phyloP scores from a whole-genome alignment of 2,329 filamentous ascomycete genomes.

The Colletotrichum sp. region DNA sequence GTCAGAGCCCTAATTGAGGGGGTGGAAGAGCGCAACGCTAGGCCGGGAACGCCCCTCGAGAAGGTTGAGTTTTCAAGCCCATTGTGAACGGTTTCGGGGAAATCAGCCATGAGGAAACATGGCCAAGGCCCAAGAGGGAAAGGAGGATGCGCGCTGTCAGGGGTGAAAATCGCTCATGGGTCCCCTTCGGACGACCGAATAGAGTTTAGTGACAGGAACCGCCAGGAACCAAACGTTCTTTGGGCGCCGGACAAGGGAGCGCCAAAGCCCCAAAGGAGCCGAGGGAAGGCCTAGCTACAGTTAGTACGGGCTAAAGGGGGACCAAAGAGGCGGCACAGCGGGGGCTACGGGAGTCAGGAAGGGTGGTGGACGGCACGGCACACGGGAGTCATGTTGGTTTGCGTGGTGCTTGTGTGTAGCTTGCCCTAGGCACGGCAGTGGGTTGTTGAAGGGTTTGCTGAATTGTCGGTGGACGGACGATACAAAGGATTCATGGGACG shows the following conservation, averaged over 20 bases:
- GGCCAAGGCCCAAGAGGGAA: constrained; percentile 6
- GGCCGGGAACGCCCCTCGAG: background rate
- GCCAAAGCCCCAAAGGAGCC: background rate
- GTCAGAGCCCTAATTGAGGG: background rate
- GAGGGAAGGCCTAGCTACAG: background rate
- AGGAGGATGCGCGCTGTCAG: constrained; percentile 4
- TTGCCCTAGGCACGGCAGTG: background rate
- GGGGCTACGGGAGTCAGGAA: background rate
- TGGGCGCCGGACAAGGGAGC: background rate
- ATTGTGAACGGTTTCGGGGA: background rate
- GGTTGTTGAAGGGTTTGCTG: background rate
- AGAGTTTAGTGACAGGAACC: constrained; percentile 16
- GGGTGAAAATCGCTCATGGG: constrained; percentile 19
- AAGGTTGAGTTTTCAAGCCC: background rate
- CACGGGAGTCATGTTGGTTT: background rate
- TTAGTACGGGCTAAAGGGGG: background rate
- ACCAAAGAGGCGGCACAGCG: background rate
- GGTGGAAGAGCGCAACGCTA: background rate
- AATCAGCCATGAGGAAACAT: background rate
- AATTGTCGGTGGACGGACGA: background rate
- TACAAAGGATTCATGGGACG: background rate
- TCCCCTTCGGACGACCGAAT: background rate
- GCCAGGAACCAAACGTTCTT: constrained; percentile 19
- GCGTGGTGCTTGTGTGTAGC: background rate
- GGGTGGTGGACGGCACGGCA: background rate